Conservation (phyloP, 129 eudicot species). For the Centaurea solstitialis region DNA sequence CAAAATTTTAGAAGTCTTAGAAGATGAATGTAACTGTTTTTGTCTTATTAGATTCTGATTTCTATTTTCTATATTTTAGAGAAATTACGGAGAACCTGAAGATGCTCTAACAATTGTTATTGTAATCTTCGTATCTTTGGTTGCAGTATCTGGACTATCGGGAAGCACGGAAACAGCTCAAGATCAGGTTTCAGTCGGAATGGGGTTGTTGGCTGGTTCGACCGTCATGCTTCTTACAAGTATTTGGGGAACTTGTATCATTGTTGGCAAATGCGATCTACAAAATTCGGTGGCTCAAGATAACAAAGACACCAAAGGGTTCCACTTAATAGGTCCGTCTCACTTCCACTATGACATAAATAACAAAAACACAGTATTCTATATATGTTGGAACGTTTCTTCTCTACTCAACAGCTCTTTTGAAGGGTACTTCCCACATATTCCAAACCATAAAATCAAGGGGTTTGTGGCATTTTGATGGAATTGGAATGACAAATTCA, state of each 20-base stretch:
- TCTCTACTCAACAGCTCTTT: too few species aligned
- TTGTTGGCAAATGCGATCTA: slow-evolving; percentile 53
- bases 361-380: neutral
- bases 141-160: slow-evolving; percentile 68
- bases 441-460: too few species aligned
- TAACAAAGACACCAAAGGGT: slow-evolving; percentile 54
- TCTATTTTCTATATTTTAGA: too few species aligned
- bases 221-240: slow-evolving; percentile 62
- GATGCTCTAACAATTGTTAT: neutral
- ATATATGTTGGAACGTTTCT: neutral
- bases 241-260: slow-evolving; percentile 61
- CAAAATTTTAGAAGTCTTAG: too few species aligned
- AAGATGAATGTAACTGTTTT: too few species aligned
- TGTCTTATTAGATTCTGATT: too few species aligned
- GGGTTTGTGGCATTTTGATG: too few species aligned
- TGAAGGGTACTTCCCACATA: too few species aligned
- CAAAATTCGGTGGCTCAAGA: slow-evolving; percentile 47
- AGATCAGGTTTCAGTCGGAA: slow-evolving; percentile 55
- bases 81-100: neutral
- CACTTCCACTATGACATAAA: neutral
- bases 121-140: neutral
- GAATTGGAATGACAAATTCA: too few species aligned
- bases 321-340: slow-evolving; percentile 36
- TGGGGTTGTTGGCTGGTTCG: slow-evolving; percentile 62
- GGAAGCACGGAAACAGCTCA: slow-evolving; percentile 56